These are phyloP conservation scores for Gautieria morchelliformis DNA, from an alignment of 768 basidiomycete genomes.

Conservation along the genomic window DNA sequence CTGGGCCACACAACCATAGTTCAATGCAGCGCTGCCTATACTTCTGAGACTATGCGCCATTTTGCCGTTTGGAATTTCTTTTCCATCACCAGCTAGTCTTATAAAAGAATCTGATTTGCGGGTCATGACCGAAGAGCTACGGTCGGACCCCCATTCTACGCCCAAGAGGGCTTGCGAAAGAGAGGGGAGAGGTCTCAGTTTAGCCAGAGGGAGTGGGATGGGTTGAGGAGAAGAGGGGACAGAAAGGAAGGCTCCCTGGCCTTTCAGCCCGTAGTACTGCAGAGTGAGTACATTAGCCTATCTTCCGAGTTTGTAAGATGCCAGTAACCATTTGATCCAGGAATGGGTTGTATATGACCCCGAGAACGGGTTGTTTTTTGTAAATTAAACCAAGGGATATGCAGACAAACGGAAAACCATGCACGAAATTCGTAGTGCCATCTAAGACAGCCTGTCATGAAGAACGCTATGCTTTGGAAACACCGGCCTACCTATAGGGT, in stretches of 20 bases:
- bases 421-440: conserved; percentile 83
- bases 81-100: conserved; percentile 62
- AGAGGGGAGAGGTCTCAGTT: conserved; percentile 48
- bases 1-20: conserved; percentile 78
- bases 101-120: conserved; percentile 61
- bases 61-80: conserved; percentile 55
- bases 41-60: conserved; percentile 84
- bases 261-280: conserved; percentile 71
- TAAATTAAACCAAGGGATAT: conserved; percentile 88
- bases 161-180: conserved; percentile 67
- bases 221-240: conserved; percentile 25
- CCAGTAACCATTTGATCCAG: conserved; percentile 62
- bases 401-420: conserved; percentile 80
- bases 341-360: conserved; percentile 92
- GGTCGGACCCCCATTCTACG: conserved; percentile 85
- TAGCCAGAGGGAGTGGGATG: conserved; percentile 47
- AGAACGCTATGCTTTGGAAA: not conserved
- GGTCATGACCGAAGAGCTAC: conserved; percentile 40
- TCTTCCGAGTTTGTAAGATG: not conserved
- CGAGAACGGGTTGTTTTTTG: conserved; percentile 71
- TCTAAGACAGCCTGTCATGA: conserved; percentile 31
- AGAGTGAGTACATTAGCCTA: not conserved
- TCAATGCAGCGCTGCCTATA: conserved; percentile 76
- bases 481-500: conserved; percentile 65
- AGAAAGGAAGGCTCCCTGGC: conserved; percentile 71